Percentiles rank a stretch among this genome's conserved stretches.
These are phyloP conservation scores for Paecilomyces formosus DNA, from an alignment of 2,329 filamentous ascomycete genomes.

Conservation along the genomic window DNA sequence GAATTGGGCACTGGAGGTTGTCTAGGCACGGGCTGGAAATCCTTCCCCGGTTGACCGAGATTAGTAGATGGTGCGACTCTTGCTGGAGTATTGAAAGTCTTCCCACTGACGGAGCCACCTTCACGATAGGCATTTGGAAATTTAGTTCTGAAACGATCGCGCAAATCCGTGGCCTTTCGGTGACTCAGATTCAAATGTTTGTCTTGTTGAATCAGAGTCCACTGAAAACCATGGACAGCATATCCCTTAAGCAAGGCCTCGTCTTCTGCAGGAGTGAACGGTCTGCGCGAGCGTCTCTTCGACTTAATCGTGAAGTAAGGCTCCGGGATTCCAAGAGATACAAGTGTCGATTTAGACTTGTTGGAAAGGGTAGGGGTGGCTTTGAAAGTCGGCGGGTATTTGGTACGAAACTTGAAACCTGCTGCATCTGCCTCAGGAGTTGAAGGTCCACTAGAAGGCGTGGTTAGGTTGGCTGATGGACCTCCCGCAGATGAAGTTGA, in stretches of 20 bases:
- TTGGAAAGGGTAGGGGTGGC: constrained; percentile 20
- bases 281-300: constrained; percentile 46
- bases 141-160: constrained; percentile 54
- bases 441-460: constrained; percentile 11
- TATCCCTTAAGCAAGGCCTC: constrained; percentile 52
- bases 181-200: constrained; percentile 42
- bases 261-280: constrained; percentile 52
- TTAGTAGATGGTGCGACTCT: constrained; percentile 4
- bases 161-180: constrained; percentile 51
- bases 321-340: constrained; percentile 41
- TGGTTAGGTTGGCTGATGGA: constrained; percentile 9
- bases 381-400: constrained; percentile 13
- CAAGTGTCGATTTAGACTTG: constrained; percentile 24
- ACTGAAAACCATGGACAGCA: constrained; percentile 50
- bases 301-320: constrained; percentile 40
- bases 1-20: neutral
- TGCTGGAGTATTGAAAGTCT: constrained; percentile 12
- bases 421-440: constrained; percentile 10
- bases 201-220: constrained; percentile 54
- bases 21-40: neutral
- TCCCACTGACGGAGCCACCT: constrained; percentile 32
- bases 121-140: constrained; percentile 51
- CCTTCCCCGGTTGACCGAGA: neutral
- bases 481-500: constrained; percentile 6
- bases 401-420: constrained; percentile 6